A percentile compares a stretch with the other conserved stretches of the same genome.
phyloP scores from a whole-genome alignment of 345 rosid species.

The Citrus australasica region DNA sequence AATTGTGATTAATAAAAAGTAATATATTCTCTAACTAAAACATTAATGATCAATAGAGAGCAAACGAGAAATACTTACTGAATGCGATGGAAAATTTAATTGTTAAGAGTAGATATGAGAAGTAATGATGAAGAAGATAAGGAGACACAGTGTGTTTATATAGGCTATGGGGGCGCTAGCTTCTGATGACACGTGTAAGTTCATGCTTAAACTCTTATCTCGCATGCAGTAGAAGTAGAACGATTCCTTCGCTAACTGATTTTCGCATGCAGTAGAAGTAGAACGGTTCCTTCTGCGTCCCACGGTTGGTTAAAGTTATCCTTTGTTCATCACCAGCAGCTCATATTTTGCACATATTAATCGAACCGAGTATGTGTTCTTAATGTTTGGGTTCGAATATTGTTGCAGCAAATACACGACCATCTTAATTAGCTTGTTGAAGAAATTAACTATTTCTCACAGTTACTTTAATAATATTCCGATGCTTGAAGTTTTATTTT shows the following conservation, averaged over 20 bases:
- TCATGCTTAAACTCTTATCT: background rate
- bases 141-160: background rate
- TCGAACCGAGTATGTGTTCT: background rate
- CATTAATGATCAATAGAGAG: no score
- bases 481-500: no score
- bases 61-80: background rate
- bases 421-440: no score
- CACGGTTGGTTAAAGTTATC: no score
- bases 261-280: background rate
- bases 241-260: background rate
- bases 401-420: background rate
- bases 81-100: background rate
- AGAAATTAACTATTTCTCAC: no score
- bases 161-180: background rate
- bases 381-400: background rate
- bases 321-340: no score
- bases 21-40: no score
- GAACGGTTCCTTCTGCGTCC: background rate
- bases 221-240: background rate
- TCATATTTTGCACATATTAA: background rate
- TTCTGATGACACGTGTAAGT: slow-evolving; percentile 25
- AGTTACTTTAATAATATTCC: no score
- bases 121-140: background rate
- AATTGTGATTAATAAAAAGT: background rate
- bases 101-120: background rate